A percentile compares a stretch with the other conserved stretches of the same genome.
phyloP scores from a whole-genome alignment of 805 yeast genomes.

The Clavispora fructus region DNA sequence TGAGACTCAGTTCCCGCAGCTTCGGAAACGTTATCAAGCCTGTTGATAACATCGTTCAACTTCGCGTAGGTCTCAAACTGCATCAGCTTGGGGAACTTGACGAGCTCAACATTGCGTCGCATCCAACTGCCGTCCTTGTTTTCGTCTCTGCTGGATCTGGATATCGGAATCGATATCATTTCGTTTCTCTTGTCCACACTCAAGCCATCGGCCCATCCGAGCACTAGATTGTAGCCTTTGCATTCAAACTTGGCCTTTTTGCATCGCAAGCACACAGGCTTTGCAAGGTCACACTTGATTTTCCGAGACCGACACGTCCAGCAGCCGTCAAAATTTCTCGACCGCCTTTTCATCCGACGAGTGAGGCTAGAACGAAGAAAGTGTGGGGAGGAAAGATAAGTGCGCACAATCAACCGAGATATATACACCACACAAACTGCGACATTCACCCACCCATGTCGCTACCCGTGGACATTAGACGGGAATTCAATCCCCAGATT shows the following conservation, averaged over 20 bases:
- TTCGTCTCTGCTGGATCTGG: slow-evolving; percentile 12
- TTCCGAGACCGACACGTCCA: slow-evolving; percentile 51
- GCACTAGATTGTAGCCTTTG: slow-evolving; percentile 44
- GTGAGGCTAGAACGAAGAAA: background rate
- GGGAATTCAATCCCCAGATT: slow-evolving; percentile 38
- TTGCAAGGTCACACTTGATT: slow-evolving; percentile 47
- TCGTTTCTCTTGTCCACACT: slow-evolving; percentile 22
- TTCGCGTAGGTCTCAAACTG: slow-evolving; percentile 34
- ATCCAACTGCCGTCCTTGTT: slow-evolving; percentile 28
- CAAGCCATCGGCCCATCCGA: slow-evolving; percentile 43
- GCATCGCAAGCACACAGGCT: slow-evolving; percentile 46
- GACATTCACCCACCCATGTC: too few relatives aligned
- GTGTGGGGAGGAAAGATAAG: background rate
- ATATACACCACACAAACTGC: too few relatives aligned
- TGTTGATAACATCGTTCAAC: slow-evolving; percentile 33
- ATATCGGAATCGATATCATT: slow-evolving; percentile 13
- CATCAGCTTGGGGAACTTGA: slow-evolving; percentile 32
- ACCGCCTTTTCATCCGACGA: slow-evolving; percentile 11
- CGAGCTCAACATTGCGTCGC: slow-evolving; percentile 43
- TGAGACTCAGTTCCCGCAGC: slow-evolving; percentile 2
- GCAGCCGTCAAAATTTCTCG: slow-evolving; percentile 46
- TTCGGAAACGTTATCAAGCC: slow-evolving; percentile 18
- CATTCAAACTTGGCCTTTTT: slow-evolving; percentile 40
- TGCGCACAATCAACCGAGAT: too few relatives aligned
- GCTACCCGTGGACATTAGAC: slow-evolving; percentile 5